Percentiles rank a stretch among this genome's conserved stretches.
phyloP scores from a whole-genome alignment of 140 eudicot species.

The Bidens hawaiensis region DNA sequence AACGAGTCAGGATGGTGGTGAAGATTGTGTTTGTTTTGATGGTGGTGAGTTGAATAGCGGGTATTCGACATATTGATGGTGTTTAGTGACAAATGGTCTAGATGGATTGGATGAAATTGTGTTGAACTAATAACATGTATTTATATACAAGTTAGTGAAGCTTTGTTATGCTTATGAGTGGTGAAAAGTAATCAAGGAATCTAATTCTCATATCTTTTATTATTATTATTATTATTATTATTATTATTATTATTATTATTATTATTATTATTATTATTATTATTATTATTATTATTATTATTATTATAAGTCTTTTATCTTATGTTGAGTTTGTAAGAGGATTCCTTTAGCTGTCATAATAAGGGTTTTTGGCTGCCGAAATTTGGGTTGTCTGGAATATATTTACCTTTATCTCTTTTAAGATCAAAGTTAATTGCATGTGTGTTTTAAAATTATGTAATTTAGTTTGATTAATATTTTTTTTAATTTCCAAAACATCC shows the following conservation, averaged over 20 bases:
- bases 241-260: too few relatives aligned
- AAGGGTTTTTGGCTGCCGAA: not conserved
- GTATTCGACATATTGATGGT: slow-evolving; percentile 16
- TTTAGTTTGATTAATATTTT: too few relatives aligned
- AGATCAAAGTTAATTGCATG: too few relatives aligned
- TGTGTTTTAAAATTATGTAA: too few relatives aligned
- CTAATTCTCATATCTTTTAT: slow-evolving; percentile 12
- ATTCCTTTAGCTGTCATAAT: not conserved
- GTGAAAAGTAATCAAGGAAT: slow-evolving; percentile 10
- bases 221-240: too few relatives aligned
- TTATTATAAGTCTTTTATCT: not conserved
- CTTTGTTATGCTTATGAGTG: not conserved
- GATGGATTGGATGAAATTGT: not conserved
- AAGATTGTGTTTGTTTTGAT: not conserved
- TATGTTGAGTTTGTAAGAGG: not conserved
- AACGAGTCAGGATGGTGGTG: slow-evolving; percentile 3
- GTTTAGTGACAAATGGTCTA: not conserved
- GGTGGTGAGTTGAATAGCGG: not conserved
- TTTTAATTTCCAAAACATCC: too few relatives aligned
- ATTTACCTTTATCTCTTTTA: not conserved
- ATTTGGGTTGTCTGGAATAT: not conserved
- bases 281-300: too few relatives aligned
- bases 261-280: too few relatives aligned
- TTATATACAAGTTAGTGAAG: slow-evolving; percentile 8
- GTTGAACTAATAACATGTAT: not conserved